Evolutionary conservation across 2,329 filamentous ascomycete species (phyloP).

Genomic region (Xylariales sp.): DNA sequence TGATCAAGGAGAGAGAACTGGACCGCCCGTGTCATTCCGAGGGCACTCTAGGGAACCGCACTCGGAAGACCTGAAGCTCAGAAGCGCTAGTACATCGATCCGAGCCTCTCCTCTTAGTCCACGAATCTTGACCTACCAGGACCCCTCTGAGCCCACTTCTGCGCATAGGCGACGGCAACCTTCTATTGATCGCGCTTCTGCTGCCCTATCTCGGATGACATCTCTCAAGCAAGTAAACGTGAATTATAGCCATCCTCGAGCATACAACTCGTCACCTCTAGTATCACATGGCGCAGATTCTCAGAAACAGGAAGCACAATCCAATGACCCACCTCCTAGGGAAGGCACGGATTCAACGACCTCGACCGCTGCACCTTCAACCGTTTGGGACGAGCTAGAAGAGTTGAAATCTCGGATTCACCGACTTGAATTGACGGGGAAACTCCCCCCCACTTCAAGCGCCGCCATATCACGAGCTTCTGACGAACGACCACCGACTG

Average conservation of each 20-base stretch:
- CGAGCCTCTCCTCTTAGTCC: constrained; percentile 62
- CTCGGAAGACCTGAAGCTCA: constrained; percentile 52
- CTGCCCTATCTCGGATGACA: constrained; percentile 56
- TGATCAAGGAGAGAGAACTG: constrained; percentile 55
- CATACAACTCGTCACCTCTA: constrained; percentile 71
- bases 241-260: constrained; percentile 55
- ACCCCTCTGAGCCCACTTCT: constrained; percentile 50
- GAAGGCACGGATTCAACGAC: constrained; percentile 87
- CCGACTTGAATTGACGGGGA: constrained; percentile 89
- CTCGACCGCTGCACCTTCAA: constrained; percentile 89
- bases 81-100: constrained; percentile 53
- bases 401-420: constrained; percentile 94
- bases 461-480: constrained; percentile 80
- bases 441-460: constrained; percentile 83
- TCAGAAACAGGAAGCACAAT: constrained; percentile 51
- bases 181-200: constrained; percentile 60
- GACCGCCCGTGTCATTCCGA: constrained; percentile 60
- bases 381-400: constrained; percentile 97
- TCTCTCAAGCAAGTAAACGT: constrained; percentile 57
- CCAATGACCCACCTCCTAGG: constrained; percentile 56
- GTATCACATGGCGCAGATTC: constrained; percentile 59
- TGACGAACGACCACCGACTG: constrained; percentile 87
- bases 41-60: constrained; percentile 57
- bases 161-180: constrained; percentile 56
- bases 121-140: constrained; percentile 61